phyloP scores from a whole-genome alignment of 352 stramenopile species.

The Globisporangium yorkense region DNA sequence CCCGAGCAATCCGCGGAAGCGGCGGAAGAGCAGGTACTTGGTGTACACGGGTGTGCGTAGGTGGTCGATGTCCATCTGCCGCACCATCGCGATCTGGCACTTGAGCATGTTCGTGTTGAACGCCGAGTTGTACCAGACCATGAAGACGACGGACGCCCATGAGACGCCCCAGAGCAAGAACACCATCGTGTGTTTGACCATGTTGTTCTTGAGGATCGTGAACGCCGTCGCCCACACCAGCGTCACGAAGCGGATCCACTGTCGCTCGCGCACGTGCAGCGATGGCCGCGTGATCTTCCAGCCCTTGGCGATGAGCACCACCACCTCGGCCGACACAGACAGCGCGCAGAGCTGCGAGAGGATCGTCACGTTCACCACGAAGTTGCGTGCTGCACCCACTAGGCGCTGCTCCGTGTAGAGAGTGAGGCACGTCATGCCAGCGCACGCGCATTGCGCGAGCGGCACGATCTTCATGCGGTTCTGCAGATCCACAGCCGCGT shows the following conservation, averaged over 20 bases:
- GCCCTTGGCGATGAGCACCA: slow-evolving; percentile 58
- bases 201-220: slow-evolving; percentile 30
- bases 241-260: slow-evolving; percentile 56
- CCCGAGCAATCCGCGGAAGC: slow-evolving; percentile 38
- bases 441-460: slow-evolving; percentile 27
- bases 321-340: slow-evolving; percentile 35
- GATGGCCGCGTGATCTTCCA: slow-evolving; percentile 60
- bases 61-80: slow-evolving; percentile 39
- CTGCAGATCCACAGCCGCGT: slow-evolving; percentile 45
- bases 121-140: slow-evolving; percentile 60
- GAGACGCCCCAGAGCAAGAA: slow-evolving; percentile 49
- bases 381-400: slow-evolving; percentile 26
- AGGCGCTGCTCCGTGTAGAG: slow-evolving; percentile 26
- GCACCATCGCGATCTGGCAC: slow-evolving; percentile 57
- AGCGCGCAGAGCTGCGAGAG: slow-evolving; percentile 39
- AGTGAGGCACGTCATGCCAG: slow-evolving; percentile 19
- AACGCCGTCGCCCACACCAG: slow-evolving; percentile 43
- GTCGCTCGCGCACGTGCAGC: slow-evolving; percentile 35
- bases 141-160: slow-evolving; percentile 51
- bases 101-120: slow-evolving; percentile 72
- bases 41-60: slow-evolving; percentile 49
- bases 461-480: slow-evolving; percentile 49
- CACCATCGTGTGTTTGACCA: slow-evolving; percentile 31
- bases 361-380: slow-evolving; percentile 31
- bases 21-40: slow-evolving; percentile 60